Evolutionary conservation across 129 eudicot genomes (phyloP), one percentile per base, ranked within the genome.

Genomic region (Gnaphalium uliginosum): DNA sequence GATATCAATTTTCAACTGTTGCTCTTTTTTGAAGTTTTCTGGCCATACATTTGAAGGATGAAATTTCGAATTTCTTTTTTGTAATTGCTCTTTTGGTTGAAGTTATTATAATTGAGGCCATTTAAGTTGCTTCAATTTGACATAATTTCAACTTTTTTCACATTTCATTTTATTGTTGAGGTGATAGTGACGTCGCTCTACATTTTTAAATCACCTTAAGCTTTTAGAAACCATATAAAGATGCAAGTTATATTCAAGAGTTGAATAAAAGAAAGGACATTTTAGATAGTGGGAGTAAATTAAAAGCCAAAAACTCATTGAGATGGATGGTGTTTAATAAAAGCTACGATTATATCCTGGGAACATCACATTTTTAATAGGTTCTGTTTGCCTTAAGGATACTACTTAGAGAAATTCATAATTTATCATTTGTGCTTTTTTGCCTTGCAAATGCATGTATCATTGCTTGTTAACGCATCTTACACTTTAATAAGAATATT

Each of bases 381-480:
- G 14, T 39, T 39, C 13, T 39, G 14, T 39, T 39, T 39, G 46
- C 46, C 46, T 39, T 13, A 46, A 46, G 14, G 53, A 46, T 13
- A 46, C 53, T 46, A 46, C 53, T 46, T 46, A 13, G 53, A 13
- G 53, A 46, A 0, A 43, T 13, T 43, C 5, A 58, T 58, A 22
- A 19, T 22, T 19, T 50, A 73, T 73, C 69, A 58, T 11, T 64
- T 50, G 46, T 59, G 35, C 64, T 59, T 59, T 35, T 59, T 69
- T 43, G 63, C 51, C 15, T 17, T 11, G 43, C 53, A 48, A 41
- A n/a, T 76, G 58, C 29, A 8, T 67, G 35, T 76, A 59, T 71
- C 4, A 23, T 78, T 71, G 43, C 17, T 71, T 71, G 72, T 37
- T 79, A 66, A 56, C 57, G 50, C 50, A 68, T 57, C 13, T 37